phyloP scores from a whole-genome alignment of 202 grass and related monocot genomes.

The Sporobolus alterniflorus region DNA sequence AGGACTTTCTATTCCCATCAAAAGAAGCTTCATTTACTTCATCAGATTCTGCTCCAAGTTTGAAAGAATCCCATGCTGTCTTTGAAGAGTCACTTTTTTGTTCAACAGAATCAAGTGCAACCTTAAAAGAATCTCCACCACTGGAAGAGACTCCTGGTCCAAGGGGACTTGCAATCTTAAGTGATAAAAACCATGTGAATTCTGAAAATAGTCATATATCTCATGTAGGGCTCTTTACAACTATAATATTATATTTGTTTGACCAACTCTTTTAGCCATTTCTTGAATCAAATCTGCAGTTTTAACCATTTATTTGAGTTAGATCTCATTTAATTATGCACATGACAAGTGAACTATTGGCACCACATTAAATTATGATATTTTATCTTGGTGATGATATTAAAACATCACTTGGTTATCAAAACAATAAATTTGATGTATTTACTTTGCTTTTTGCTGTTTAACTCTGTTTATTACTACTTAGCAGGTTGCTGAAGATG shows the following conservation, averaged over 20 bases:
- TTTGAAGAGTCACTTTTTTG: conserved; percentile 27
- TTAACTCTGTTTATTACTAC: conserved; percentile 36
- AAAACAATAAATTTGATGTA: neutral
- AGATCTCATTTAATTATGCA: neutral
- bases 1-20: conserved; percentile 31
- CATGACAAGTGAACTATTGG: neutral
- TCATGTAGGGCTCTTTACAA: conserved; percentile 49
- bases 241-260: conserved; percentile 23
- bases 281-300: neutral
- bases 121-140: neutral
- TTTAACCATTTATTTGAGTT: neutral
- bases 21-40: conserved; percentile 29
- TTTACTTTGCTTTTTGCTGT: neutral
- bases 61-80: conserved; percentile 33
- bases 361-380: neutral
- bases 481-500: conserved; percentile 70
- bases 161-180: conserved; percentile 17
- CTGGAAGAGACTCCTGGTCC: conserved; percentile 32
- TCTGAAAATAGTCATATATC: conserved; percentile 52
- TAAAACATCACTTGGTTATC: neutral
- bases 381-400: conserved; percentile 18
- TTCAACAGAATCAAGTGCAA: conserved; percentile 38
- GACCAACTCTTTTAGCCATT: neutral
- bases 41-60: conserved; percentile 27
- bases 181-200: conserved; percentile 32